A percentile compares a stretch with the other conserved stretches of the same genome.
Conservation (phyloP, 192 early-diverging fungal species). For the Coemansia brasiliensis region DNA sequence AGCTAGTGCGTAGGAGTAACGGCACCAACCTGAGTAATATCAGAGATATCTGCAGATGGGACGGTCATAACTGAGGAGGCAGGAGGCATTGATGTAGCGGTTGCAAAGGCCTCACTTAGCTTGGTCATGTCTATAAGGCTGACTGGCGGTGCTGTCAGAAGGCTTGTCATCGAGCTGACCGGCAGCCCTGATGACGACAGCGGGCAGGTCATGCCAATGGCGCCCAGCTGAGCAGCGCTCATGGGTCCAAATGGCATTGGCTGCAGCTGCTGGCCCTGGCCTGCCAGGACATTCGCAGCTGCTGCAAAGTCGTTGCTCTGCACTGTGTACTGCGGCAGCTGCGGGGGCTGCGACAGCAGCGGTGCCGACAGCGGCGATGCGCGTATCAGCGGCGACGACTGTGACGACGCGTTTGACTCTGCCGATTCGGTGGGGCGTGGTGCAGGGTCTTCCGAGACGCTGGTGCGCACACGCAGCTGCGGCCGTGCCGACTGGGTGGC, state of each 20-base stretch:
- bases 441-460: conserved; percentile 28
- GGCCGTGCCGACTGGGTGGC: conserved; percentile 18
- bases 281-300: conserved; percentile 35
- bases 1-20: neutral
- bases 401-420: conserved; percentile 11
- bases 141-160: conserved; percentile 5
- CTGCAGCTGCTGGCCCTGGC: conserved; percentile 22
- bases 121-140: conserved; percentile 37
- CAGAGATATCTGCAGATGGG: conserved; percentile 9
- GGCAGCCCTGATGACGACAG: conserved; percentile 22
- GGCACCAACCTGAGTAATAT: conserved; percentile 2
- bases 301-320: conserved; percentile 7
- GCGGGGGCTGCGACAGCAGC: conserved; percentile 25
- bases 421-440: conserved; percentile 11
- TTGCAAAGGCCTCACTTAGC: conserved; percentile 30
- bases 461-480: conserved; percentile 42
- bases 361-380: conserved; percentile 47
- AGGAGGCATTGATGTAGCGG: neutral
- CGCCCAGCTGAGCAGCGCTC: conserved; percentile 19
- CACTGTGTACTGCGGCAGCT: conserved; percentile 22
- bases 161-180: conserved; percentile 38
- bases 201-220: conserved; percentile 13
- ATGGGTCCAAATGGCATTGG: conserved; percentile 5
- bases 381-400: conserved; percentile 26
- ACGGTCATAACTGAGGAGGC: conserved; percentile 13